Evolutionary conservation across 129 eudicot genomes (phyloP), one percentile per base, ranked within the genome.

Genomic region (Chrysanthemum seticuspe): DNA sequence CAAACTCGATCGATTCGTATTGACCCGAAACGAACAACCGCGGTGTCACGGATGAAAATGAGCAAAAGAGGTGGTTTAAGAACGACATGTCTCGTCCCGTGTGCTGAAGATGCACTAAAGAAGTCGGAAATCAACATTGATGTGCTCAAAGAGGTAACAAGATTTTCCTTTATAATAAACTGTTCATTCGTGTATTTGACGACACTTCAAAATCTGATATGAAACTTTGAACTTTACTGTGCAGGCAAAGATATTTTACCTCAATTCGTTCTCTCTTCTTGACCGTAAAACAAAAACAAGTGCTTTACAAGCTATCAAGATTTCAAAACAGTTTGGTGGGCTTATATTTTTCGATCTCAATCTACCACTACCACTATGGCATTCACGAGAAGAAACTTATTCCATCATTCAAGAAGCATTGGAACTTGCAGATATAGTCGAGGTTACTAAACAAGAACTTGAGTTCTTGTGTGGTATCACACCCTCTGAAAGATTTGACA

Each of bases 181-280:
- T 53, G n/a, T 53, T 13, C 4, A 6, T 3, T 53, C 19, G 16
- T 53, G 18, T 53, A 53, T 14, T 40, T 40, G 47, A 40, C 10
- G 10, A 40, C 47, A 40, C 47, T 40, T 6, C 47, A 40, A 40
- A 7, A 40, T 40, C 47, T 40, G 47, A 40, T 40, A 40, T 40
- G 47, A 40, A 40, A 40, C 47, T 40, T 2, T 68, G 60, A 18
- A 59, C 62, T 44, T 60, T 71, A 56, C 56, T 72, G 61, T 83
- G 87, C 93, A 95, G 99, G 94, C 99, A 73, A 79, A 85, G 82
- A 84, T 95, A 89, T 95, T 95, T 66, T 90, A 95, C 86, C 83
- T 90, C 85, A 90, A 90, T 76, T 83, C 97, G 29, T 88, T 85
- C 68, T 85, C 96, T 61, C 87, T 95, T 74, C 89, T 90, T 60